These are phyloP conservation scores for Lanmaoa rubissima DNA, from an alignment of 768 basidiomycete genomes.

Conservation along the genomic window DNA sequence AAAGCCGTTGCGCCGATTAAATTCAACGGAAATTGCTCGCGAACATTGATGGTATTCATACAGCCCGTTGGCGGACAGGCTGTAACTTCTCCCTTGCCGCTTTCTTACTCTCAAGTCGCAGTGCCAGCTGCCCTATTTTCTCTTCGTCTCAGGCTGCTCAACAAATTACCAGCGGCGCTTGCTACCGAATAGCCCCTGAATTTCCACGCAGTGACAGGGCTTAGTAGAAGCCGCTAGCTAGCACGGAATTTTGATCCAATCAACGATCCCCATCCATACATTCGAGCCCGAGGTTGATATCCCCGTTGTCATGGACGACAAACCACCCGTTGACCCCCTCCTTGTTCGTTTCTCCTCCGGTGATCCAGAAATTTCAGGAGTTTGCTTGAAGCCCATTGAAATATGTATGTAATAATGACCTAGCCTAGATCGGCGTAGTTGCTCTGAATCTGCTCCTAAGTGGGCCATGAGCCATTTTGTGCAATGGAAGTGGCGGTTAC, in stretches of 20 bases:
- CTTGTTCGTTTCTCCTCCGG: no score
- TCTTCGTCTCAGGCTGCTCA: neutral
- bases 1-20: conserved; percentile 21
- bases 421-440: conserved; percentile 11
- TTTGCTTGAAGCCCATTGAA: neutral
- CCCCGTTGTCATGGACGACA: no score
- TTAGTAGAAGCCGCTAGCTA: neutral
- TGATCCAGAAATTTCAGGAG: neutral
- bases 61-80: conserved; percentile 5
- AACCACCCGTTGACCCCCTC: no score
- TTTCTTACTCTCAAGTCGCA: conserved; percentile 6
- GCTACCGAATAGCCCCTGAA: neutral
- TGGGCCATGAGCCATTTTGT: no score
- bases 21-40: conserved; percentile 26
- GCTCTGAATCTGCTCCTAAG: neutral
- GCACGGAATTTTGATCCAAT: neutral
- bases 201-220: neutral
- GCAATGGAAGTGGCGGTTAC: conserved; percentile 12
- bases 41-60: conserved; percentile 11
- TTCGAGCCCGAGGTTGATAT: no score
- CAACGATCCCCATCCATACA: neutral
- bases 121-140: neutral
- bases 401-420: neutral
- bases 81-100: neutral
- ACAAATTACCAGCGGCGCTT: neutral